A percentile compares a stretch with the other conserved stretches of the same genome.
Conservation (phyloP, 768 basidiomycete species). For the Collybia sordida region DNA sequence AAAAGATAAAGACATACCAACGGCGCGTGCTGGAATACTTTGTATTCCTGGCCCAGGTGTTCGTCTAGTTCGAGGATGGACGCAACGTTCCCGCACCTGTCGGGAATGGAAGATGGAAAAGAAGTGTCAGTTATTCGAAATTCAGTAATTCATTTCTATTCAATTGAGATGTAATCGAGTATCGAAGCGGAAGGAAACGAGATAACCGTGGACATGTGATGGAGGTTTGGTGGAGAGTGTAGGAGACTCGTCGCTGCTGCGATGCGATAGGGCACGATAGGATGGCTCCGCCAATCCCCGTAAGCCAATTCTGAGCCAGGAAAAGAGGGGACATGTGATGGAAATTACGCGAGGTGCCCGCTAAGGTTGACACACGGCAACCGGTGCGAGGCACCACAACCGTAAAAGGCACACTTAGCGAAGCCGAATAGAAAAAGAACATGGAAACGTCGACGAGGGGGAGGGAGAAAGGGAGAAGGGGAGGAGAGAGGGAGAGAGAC, state of each 20-base stretch:
- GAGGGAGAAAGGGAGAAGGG: conserved; percentile 6
- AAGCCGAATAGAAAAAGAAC: too few relatives aligned
- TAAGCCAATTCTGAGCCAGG: too few relatives aligned
- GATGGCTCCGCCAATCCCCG: neutral
- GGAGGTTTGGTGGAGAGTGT: too few relatives aligned
- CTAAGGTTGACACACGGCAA: neutral
- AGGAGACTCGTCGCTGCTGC: too few relatives aligned
- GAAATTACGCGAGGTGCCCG: neutral
- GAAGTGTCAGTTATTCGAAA: conserved; percentile 7
- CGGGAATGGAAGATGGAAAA: neutral
- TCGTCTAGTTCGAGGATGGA: conserved; percentile 95
- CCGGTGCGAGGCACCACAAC: neutral
- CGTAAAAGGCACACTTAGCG: neutral
- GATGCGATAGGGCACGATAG: too few relatives aligned
- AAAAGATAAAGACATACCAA: conserved; percentile 50
- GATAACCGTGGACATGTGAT: too few relatives aligned
- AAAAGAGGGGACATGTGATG: too few relatives aligned
- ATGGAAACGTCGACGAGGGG: too few relatives aligned
- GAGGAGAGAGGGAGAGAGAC: conserved; percentile 24
- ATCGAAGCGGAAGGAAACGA: neutral
- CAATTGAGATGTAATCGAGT: neutral
- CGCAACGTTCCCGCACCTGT: conserved; percentile 93
- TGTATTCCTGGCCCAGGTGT: conserved; percentile 90
- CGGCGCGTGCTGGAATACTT: conserved; percentile 90
- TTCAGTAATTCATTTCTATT: neutral